Evolutionary conservation across 2,329 filamentous ascomycete genomes (phyloP).

Genomic region (Zopfia rhizophila): DNA sequence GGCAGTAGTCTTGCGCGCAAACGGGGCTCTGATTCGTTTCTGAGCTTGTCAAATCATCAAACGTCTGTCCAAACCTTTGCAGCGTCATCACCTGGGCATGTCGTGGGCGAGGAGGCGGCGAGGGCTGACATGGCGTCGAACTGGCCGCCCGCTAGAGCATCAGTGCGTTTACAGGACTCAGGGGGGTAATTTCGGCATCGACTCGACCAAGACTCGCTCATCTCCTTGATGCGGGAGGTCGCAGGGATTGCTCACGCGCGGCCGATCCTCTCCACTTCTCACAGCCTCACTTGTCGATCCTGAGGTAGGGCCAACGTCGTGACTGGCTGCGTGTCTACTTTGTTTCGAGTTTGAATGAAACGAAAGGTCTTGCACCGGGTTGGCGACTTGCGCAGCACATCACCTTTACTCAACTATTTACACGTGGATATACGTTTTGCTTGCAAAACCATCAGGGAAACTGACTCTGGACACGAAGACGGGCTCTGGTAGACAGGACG

Average conservation of each 20-base stretch:
- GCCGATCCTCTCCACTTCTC: constrained; percentile 42
- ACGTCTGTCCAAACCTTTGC: constrained; percentile 38
- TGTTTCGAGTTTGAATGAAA: constrained; percentile 15
- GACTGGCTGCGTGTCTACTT: constrained; percentile 9
- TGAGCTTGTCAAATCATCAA: constrained; percentile 47
- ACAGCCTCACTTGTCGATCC: constrained; percentile 52
- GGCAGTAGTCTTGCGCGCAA: constrained; percentile 20
- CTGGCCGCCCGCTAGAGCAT: constrained; percentile 12
- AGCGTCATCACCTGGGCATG: constrained; percentile 33
- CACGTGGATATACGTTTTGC: background rate
- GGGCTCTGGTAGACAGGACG: constrained; percentile 18
- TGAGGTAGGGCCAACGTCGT: constrained; percentile 20
- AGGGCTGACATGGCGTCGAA: constrained; percentile 24
- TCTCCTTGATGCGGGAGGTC: constrained; percentile 43
- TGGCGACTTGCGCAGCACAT: background rate
- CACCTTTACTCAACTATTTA: background rate
- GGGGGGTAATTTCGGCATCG: constrained; percentile 43
- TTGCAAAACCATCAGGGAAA: background rate
- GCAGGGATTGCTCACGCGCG: constrained; percentile 33
- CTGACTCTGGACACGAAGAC: constrained; percentile 1
- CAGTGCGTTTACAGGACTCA: constrained; percentile 35
- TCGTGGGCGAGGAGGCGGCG: constrained; percentile 12
- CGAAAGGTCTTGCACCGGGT: no score
- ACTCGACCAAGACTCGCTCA: constrained; percentile 37
- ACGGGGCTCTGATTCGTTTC: constrained; percentile 39